Evolutionary conservation across 1,284 basidiomycete species (phyloP), one percentile per base, ranked within the genome.

Genomic region (Chalciporus sp.): DNA sequence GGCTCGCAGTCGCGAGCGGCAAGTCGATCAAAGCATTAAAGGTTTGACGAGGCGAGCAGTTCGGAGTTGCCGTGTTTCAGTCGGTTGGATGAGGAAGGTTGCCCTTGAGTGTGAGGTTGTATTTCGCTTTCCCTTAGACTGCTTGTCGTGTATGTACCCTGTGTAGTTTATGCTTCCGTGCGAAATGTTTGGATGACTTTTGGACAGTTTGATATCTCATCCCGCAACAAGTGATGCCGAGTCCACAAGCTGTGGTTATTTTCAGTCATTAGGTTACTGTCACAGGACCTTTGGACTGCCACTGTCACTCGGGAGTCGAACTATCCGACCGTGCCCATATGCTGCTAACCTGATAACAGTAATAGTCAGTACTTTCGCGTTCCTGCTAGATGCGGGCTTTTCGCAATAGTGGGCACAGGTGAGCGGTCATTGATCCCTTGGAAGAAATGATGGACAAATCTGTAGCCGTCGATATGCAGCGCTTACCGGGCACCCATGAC

Each of bases 1-100:
- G 92, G 92, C 73, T 98, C n/a, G 94, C 90, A 8, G 84, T 94
- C 61, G 87, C 92, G 43, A 88, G 86, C 63, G 94, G 94, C 19
- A 91, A 86, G 72, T 82, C 81, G 20, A 83, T 97, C 63, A 93
- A 88, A 70, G 84, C 90, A 35, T 71, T 95, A 65, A 91, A 89
- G 73, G 87, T 93, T 56, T 94, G 60, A 72, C 29, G 19, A 20
- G 40, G 42, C 42, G 14, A 40, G 42, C 2, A 12, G n/a, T 37
- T 23, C 6, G 14, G 33, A 2, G 33, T 35, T 29, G 28, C 33
- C 14, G 14, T 35, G 35, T 8, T 37, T 37, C n/a, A 17, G 35
- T 37, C 7, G 35, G 8, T 37, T 17, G 16, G 33, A 35, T 17
- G n/a, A 37, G 35, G 35, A 17, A 37, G n/a, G 35, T 37, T 1